These are phyloP conservation scores for Linum usitatissimum DNA, from an alignment of 345 rosid genomes.

Conservation along the genomic window DNA sequence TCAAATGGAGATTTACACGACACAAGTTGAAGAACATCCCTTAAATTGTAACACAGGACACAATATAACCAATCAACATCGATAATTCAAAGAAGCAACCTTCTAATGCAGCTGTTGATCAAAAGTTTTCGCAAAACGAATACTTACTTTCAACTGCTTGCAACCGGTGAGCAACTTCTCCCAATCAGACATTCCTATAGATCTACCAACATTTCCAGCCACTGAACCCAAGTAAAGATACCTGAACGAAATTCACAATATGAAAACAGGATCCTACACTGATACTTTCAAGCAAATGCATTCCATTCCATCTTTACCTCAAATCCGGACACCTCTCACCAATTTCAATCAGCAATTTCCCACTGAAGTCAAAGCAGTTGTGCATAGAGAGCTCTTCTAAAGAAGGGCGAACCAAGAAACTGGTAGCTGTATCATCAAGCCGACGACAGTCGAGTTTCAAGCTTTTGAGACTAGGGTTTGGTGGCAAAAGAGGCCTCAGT, in stretches of 20 bases:
- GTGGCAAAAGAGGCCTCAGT: conserved; percentile 57
- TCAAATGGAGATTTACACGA: too few relatives aligned
- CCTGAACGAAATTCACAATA: conserved; percentile 24
- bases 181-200: conserved; percentile 51
- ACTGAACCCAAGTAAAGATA: conserved; percentile 71
- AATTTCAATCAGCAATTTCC: conserved; percentile 65
- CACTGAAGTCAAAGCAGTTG: conserved; percentile 64
- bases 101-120: neutral
- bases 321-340: conserved; percentile 57
- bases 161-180: conserved; percentile 75
- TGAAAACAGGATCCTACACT: neutral
- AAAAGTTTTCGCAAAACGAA: conserved; percentile 4
- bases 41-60: too few relatives aligned
- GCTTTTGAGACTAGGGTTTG: conserved; percentile 54
- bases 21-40: too few relatives aligned
- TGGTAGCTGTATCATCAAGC: conserved; percentile 54
- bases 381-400: conserved; percentile 55
- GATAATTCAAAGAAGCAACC: neutral
- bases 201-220: conserved; percentile 64
- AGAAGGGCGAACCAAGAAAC: conserved; percentile 44
- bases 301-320: conserved; percentile 31
- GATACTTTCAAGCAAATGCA: neutral
- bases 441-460: conserved; percentile 67
- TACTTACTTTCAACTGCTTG: conserved; percentile 72
- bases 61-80: neutral